These are phyloP conservation scores for Citrullus amarus DNA, from an alignment of 306 rosid species.

Conservation along the genomic window DNA sequence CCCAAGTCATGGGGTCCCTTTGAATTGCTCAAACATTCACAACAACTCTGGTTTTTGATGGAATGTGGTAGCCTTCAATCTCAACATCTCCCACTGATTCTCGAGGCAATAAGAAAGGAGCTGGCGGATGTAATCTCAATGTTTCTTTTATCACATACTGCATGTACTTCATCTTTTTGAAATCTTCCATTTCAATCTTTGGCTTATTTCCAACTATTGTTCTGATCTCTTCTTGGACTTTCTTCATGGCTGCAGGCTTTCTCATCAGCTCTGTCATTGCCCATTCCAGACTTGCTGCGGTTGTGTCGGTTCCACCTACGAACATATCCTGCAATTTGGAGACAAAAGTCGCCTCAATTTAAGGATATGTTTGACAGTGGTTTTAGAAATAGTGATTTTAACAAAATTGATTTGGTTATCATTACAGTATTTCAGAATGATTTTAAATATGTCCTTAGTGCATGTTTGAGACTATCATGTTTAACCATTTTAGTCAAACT, in stretches of 20 bases:
- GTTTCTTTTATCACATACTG: slow-evolving; percentile 34
- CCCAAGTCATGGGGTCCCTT: slow-evolving; percentile 23
- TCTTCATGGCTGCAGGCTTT: slow-evolving; percentile 30
- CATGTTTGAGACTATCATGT: too few species aligned
- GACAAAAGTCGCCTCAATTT: too few species aligned
- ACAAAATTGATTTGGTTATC: too few species aligned
- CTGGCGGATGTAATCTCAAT: slow-evolving; percentile 24
- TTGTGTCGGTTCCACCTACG: slow-evolving; percentile 17
- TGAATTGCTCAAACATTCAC: slow-evolving; percentile 27
- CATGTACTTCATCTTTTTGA: slow-evolving; percentile 24
- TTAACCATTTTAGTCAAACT: too few species aligned
- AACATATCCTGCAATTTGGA: slow-evolving; percentile 22
- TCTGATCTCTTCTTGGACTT: slow-evolving; percentile 23
- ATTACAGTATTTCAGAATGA: too few species aligned
- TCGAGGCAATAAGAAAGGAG: slow-evolving; percentile 28
- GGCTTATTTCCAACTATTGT: slow-evolving; percentile 11
- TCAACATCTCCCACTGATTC: slow-evolving; percentile 7
- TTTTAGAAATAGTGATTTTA: too few species aligned
- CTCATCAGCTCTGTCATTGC: slow-evolving; percentile 34
- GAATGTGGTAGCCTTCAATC: slow-evolving; percentile 11
- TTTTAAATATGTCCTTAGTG: too few species aligned
- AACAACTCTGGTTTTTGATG: neutral
- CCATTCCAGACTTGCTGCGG: slow-evolving; percentile 29
- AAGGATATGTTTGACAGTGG: too few species aligned
- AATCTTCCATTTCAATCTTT: slow-evolving; percentile 20